Evolutionary conservation across 768 basidiomycete species (phyloP), one percentile per base, ranked within the genome.

Genomic region (Russula olivacea): DNA sequence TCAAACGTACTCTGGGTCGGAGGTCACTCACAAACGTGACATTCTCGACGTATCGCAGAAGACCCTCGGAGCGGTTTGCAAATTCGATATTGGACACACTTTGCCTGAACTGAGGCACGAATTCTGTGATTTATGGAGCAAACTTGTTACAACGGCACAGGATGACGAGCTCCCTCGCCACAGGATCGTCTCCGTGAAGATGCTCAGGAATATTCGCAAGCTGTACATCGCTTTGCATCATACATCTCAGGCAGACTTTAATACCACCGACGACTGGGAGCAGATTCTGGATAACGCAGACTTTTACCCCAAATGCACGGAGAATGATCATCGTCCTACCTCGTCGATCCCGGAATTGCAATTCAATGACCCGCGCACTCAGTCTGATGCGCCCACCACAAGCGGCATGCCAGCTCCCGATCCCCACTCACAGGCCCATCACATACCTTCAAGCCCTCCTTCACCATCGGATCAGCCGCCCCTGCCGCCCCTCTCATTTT

Each of bases 191-290:
- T 12, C 15, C 21, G 7, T n/a, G 15, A 25, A 10, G 3, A 47
- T 21, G 6, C 59, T 60, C 43, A 60, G 45, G 43, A 53, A 45
- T 36, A 25, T 60, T 25, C 59, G 59, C 7, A 47, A 34, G 30
- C 40, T 47, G 10, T 60, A 54, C 34, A 3, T 54, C 43, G 21
- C 52, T 15, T 25, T 60, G 23, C 59, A 60, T 28, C 28, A 2
- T 9, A 6, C 15, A 14, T 21, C 4, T 11, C 15, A 14, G 17
- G 15, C n/a, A 0, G 9, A 2, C 19, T 60, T 36, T 34, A 12
- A 10, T 10, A 14, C 10, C 36, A 38, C 23, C 28, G 51, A 59
- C 2, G 59, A 59, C 14, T 4, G n/a, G n/a, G 40, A 52, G 30
- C 7, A 41, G 3, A 1, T 41, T 43, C 49, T 59, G 51, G 52